These are phyloP conservation scores for Uronychia setigera DNA, from an alignment of 73 alveolate species.

Conservation along the genomic window DNA sequence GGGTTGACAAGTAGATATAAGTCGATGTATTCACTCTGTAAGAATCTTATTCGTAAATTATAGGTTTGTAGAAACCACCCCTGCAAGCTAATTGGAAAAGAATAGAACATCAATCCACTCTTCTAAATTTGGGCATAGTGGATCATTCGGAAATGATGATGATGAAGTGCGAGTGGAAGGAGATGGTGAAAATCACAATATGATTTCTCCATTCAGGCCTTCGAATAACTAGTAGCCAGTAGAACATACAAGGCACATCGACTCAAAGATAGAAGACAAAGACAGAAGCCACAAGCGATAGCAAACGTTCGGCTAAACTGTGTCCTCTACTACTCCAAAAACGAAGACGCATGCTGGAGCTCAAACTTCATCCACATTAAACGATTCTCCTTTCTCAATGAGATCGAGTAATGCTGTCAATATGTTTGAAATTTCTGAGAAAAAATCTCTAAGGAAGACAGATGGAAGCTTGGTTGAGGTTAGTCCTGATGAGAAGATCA, in stretches of 20 bases:
- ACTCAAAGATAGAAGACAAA: no score
- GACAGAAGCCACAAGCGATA: no score
- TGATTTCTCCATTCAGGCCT: no score
- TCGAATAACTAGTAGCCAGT: no score
- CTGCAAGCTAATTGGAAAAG: neutral
- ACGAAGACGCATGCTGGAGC: no score
- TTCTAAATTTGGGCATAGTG: neutral
- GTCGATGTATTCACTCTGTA: neutral
- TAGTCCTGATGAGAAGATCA: neutral
- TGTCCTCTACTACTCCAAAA: no score
- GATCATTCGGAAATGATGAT: neutral
- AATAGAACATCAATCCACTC: neutral
- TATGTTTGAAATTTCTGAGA: neutral
- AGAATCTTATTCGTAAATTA: neutral
- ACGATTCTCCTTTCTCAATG: neutral
- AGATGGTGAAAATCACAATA: no score
- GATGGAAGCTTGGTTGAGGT: neutral
- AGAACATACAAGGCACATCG: no score
- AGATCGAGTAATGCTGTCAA: no score
- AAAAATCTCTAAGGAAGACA: neutral
- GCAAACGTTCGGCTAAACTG: no score
- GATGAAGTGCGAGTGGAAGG: no score
- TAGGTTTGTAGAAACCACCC: neutral
- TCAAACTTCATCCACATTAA: no score
- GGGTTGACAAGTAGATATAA: neutral